Conservation (phyloP, 2,329 filamentous ascomycete genomes). For the Zymoseptoria brevis region DNA sequence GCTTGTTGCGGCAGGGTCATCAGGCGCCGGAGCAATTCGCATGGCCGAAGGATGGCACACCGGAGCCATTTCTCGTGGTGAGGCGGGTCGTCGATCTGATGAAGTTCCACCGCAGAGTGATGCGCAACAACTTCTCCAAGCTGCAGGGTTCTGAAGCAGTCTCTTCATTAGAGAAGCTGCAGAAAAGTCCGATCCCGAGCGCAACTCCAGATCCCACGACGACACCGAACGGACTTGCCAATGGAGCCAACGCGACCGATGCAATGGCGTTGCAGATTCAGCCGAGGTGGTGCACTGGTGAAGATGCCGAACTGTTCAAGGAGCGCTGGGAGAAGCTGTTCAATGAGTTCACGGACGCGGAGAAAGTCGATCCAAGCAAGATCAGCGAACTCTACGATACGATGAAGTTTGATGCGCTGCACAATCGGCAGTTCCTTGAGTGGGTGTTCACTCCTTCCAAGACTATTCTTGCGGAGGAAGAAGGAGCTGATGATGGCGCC, state of each 20-base stretch:
- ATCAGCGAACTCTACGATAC: constrained; percentile 98
- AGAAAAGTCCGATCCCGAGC: constrained; percentile 38
- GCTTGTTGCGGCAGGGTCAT: constrained; percentile 81
- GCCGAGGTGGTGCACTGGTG: constrained; percentile 88
- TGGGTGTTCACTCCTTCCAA: constrained; percentile 92
- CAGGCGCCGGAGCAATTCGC: constrained; percentile 91
- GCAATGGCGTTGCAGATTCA: constrained; percentile 51
- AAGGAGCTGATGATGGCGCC: constrained; percentile 15
- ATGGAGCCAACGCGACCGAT: constrained; percentile 3
- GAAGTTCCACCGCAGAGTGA: constrained; percentile 92
- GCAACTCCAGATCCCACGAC: constrained; percentile 24
- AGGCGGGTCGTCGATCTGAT: constrained; percentile 88
- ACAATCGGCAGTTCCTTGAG: constrained; percentile 92
- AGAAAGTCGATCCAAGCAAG: constrained; percentile 98
- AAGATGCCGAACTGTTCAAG: constrained; percentile 88
- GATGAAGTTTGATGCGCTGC: constrained; percentile 98
- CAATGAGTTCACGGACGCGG: constrained; percentile 87
- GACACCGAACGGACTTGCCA: background rate
- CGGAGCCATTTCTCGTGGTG: constrained; percentile 88
- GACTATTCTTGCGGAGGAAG: constrained; percentile 61
- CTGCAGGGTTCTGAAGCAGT: constrained; percentile 55
- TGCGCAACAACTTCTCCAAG: constrained; percentile 87
- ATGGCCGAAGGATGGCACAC: constrained; percentile 89
- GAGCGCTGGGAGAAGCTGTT: constrained; percentile 99
- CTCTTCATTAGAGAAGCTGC: constrained; percentile 48